phyloP scores from a whole-genome alignment of 2,329 filamentous ascomycete genomes.

The Neocatenulostroma microsporum region DNA sequence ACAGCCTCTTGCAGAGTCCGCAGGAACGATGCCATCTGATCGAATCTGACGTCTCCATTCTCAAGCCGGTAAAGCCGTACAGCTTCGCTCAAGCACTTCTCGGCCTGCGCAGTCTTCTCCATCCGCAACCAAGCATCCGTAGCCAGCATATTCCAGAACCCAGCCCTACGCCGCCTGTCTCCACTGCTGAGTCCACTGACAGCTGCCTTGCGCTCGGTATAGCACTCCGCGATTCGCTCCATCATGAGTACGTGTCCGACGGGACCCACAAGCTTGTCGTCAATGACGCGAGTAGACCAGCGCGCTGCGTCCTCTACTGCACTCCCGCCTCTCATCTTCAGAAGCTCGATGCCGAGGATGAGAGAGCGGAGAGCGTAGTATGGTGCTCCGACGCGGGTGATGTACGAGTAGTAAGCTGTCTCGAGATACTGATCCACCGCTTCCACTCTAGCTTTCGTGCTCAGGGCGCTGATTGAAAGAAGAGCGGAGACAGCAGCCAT shows the following conservation, averaged over 20 bases:
- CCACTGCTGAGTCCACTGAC: conserved; percentile 61
- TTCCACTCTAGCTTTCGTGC: conserved; percentile 68
- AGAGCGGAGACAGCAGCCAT: conserved; percentile 85
- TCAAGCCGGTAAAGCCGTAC: conserved; percentile 40
- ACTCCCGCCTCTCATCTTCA: conserved; percentile 70
- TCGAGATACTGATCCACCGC: conserved; percentile 81
- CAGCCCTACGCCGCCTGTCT: conserved; percentile 70
- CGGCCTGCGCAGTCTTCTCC: conserved; percentile 68
- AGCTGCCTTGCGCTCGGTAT: conserved; percentile 59
- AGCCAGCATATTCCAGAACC: conserved; percentile 77
- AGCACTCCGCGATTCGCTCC: conserved; percentile 80
- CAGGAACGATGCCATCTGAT: conserved; percentile 55
- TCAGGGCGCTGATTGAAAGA: conserved; percentile 61
- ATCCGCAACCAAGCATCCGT: conserved; percentile 77
- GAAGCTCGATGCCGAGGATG: conserved; percentile 68
- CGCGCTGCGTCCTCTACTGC: conserved; percentile 78
- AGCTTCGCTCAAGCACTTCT: conserved; percentile 67
- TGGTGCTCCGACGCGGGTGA: conserved; percentile 70
- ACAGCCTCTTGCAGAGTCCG: conserved; percentile 60
- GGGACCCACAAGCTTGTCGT: conserved; percentile 64
- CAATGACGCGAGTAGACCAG: conserved; percentile 75
- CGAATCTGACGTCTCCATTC: conserved; percentile 32
- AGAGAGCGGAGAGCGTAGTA: conserved; percentile 76
- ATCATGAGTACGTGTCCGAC: conserved; percentile 76
- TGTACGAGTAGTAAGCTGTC: conserved; percentile 84